Evolutionary conservation across 225 moss, liverwort and hornwort species (phyloP).

Genomic region (Bryum argenteum): DNA sequence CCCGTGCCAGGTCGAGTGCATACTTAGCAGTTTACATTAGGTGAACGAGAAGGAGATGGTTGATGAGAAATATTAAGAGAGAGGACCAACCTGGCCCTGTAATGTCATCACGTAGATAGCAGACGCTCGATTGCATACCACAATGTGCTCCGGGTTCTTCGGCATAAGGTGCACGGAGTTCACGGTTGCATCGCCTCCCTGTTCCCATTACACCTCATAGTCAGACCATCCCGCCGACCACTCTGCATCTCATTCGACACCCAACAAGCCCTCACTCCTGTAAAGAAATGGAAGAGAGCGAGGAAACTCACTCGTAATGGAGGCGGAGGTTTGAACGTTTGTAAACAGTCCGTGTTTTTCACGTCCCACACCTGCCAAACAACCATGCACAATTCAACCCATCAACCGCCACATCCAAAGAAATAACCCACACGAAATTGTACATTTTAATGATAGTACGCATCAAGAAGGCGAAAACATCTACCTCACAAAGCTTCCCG

Average conservation of each 20-base stretch:
- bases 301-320: slow-evolving; percentile 74
- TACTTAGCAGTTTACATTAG: neutral
- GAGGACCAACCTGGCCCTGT: slow-evolving; percentile 83
- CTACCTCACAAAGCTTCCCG: neutral
- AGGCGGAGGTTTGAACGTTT: slow-evolving; percentile 98
- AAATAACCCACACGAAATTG: neutral
- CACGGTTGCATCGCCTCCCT: slow-evolving; percentile 94
- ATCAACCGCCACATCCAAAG: too few relatives aligned
- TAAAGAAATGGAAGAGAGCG: neutral
- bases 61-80: neutral
- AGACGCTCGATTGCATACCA: slow-evolving; percentile 93
- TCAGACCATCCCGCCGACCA: slow-evolving; percentile 22
- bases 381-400: neutral
- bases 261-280: neutral
- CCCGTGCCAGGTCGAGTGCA: neutral
- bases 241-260: neutral
- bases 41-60: neutral
- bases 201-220: slow-evolving; percentile 20
- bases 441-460: neutral
- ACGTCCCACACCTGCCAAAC: slow-evolving; percentile 95
- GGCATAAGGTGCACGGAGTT: slow-evolving; percentile 92
- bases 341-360: slow-evolving; percentile 84
- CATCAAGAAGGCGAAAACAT: neutral
- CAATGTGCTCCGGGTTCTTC: slow-evolving; percentile 87
- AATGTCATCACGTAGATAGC: slow-evolving; percentile 95